Percentiles rank a stretch among this genome's conserved stretches.
Evolutionary conservation across 1,139 yeast genomes (phyloP).

Genomic region (Barnettozyma hawaiiensis): DNA sequence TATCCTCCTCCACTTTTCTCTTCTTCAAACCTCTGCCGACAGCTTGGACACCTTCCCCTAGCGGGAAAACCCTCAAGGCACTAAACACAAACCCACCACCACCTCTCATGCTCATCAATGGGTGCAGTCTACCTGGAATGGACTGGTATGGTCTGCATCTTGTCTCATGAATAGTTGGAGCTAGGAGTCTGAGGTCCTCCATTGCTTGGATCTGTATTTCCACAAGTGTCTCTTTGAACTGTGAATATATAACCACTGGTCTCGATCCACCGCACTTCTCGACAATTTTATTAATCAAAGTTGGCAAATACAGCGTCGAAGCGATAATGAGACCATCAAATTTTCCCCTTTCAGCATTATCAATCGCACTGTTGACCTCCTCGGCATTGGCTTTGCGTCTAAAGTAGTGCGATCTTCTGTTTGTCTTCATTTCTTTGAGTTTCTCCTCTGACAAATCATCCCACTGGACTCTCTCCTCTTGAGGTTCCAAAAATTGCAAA

Average conservation of each 20-base stretch:
- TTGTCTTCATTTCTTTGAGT: conserved; percentile 48
- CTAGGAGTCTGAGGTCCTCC: conserved; percentile 64
- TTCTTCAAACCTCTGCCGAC: conserved; percentile 26
- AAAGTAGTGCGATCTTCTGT: conserved; percentile 60
- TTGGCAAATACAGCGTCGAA: conserved; percentile 64
- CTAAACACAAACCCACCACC: conserved; percentile 85
- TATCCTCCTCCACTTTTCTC: conserved; percentile 16
- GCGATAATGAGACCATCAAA: conserved; percentile 79
- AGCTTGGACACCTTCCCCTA: conserved; percentile 35
- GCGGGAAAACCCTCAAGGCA: conserved; percentile 78
- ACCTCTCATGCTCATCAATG: conserved; percentile 88
- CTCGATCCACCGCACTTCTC: conserved; percentile 79
- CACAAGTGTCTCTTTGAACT: conserved; percentile 70
- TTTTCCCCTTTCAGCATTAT: conserved; percentile 41
- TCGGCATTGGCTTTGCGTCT: conserved; percentile 57
- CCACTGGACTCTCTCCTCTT: conserved; percentile 48
- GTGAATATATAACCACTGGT: conserved; percentile 77
- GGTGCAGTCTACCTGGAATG: conserved; percentile 90
- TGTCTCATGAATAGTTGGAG: conserved; percentile 80
- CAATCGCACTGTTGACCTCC: conserved; percentile 50
- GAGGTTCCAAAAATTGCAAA: conserved; percentile 79
- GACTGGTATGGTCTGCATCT: conserved; percentile 87
- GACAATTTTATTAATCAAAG: conserved; percentile 56
- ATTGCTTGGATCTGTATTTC: conserved; percentile 65
- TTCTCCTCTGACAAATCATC: conserved; percentile 47